phyloP scores from a whole-genome alignment of 73 alveolate genomes.

The Breviolum minutum region DNA sequence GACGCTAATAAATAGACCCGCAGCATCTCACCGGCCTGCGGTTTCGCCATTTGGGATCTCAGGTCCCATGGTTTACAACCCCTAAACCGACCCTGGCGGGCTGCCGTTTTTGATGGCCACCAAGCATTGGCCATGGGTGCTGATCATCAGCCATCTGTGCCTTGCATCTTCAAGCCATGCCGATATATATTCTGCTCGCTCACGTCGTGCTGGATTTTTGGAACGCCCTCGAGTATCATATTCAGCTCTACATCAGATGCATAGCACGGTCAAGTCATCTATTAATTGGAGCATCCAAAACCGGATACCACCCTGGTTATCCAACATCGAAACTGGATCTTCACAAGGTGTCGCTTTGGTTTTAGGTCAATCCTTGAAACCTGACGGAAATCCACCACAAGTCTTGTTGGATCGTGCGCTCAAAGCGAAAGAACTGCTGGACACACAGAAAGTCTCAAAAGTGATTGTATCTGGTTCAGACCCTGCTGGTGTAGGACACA shows the following conservation, averaged over 20 bases:
- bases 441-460: background rate
- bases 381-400: constrained; percentile 25
- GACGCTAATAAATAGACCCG: no score
- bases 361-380: constrained; percentile 53
- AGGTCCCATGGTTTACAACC: no score
- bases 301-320: constrained; percentile 52
- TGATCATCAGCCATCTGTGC: no score
- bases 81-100: no score
- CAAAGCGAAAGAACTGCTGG: constrained; percentile 22
- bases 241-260: background rate
- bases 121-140: no score
- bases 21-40: no score
- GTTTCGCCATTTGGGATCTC: no score
- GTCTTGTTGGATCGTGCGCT: constrained; percentile 22
- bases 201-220: background rate
- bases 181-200: no score
- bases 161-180: no score
- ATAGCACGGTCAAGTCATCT: background rate
- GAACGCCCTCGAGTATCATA: background rate
- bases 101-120: no score
- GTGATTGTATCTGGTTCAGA: constrained; percentile 38
- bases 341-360: constrained; percentile 43
- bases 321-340: constrained; percentile 22
- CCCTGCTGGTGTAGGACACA: constrained; percentile 46
- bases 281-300: constrained; percentile 17